Conservation (phyloP, 202 grass and related monocot genomes). For the Sporobolus alterniflorus region DNA sequence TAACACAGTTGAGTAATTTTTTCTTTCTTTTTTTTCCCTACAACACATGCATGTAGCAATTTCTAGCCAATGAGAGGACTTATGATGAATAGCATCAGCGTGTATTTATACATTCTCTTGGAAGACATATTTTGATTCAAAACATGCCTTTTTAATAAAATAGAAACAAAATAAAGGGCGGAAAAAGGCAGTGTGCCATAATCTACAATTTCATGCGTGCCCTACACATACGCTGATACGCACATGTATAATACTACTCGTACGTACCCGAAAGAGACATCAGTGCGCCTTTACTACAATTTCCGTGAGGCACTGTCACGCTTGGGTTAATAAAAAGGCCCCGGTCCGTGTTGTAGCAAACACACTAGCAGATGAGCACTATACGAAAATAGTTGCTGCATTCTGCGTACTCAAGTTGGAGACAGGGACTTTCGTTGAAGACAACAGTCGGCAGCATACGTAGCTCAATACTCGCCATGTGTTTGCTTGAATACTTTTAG, state of each 20-base stretch:
- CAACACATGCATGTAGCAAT: no score
- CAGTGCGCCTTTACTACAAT: background rate
- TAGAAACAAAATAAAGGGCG: background rate
- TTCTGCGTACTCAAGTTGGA: background rate
- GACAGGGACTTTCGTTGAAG: background rate
- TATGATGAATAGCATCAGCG: no score
- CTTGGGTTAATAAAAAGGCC: background rate
- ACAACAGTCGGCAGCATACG: background rate
- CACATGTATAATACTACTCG: background rate
- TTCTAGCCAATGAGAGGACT: no score
- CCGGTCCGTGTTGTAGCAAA: conserved; percentile 10
- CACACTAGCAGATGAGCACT: background rate
- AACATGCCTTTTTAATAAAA: background rate
- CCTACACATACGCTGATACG: background rate
- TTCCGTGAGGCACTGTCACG: background rate
- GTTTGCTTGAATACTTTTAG: background rate
- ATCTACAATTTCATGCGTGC: background rate
- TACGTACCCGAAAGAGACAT: background rate
- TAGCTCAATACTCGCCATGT: background rate
- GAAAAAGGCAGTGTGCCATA: background rate
- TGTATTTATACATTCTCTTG: no score
- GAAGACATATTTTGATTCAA: no score
- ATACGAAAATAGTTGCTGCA: background rate
- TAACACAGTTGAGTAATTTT: no score
- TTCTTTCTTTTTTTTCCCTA: no score